Base-by-base conservation (phyloP, 1,284 basidiomycete species). In the Ustilago hordei region DNA sequence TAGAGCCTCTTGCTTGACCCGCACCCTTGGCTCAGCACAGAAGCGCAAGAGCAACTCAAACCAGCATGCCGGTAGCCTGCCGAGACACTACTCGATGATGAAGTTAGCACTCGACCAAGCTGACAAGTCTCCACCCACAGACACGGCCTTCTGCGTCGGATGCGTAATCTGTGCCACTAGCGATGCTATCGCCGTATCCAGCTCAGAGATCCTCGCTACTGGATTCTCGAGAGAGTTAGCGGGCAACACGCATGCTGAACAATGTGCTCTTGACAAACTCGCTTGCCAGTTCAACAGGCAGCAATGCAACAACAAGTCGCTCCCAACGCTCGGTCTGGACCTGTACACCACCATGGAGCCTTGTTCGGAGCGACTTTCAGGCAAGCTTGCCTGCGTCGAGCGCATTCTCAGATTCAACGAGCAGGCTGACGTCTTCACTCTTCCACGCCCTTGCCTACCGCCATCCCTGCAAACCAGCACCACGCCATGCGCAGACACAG, bases 301-400 rank as follows among this genome's bases (percentile, higher is more conserved):
- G 7, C 50, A 59, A 2, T 56, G 58, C 11, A 52, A 32, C 0
- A 36, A 48, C 17, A 48, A 38, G 3, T 39, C 31, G 0, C 32
- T 60, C 1, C 55, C 55, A 19, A 62, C 63, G 4, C 55, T 87
- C 9, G 87, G 88, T 48, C 89, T 91, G 32, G 91, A 93, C 81
- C 90, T 95, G 67, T 99, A 96, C 84, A 97, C 95, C 0, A 99
- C 96, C 0, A 91, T 99, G 89, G 97, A 99, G 85, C 97, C 97
- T 12, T 99, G 97, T 86, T 96, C 94, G 3, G 87, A 93, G 35
- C 90, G 97, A 61, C 92, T 94, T 11, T 95, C 93, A 0, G 95
- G 95, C 1, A 89, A 97, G 39, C 87, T 91, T 0, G 92, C 95
- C 0, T 99, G 97, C 85, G 92, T 93, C 13, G 90, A 95, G 77